Evolutionary conservation across 352 stramenopile species (phyloP).

Genomic region (Pythium vanterpoolii): DNA sequence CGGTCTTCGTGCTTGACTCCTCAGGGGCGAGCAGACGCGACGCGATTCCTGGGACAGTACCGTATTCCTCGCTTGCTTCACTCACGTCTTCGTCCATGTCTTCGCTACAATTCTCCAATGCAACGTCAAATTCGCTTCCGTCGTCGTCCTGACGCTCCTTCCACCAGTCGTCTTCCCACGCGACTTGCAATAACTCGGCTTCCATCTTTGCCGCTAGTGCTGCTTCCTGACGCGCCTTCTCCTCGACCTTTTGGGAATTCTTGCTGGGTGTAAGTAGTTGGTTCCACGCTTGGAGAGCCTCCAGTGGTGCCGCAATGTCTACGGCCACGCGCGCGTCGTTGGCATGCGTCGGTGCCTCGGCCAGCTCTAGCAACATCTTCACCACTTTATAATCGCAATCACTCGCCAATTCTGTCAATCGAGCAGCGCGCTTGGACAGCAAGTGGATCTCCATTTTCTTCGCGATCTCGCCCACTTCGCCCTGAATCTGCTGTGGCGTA

Average conservation of each 20-base stretch:
- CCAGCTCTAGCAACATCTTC: slow-evolving; percentile 61
- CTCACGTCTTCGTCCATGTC: neutral
- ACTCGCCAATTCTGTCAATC: slow-evolving; percentile 30
- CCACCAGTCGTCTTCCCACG: slow-evolving; percentile 66
- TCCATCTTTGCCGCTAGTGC: slow-evolving; percentile 33
- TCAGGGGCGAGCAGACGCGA: slow-evolving; percentile 3
- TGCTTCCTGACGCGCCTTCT: slow-evolving; percentile 19
- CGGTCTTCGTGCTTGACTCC: neutral
- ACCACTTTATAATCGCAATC: slow-evolving; percentile 43
- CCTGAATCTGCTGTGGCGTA: slow-evolving; percentile 42
- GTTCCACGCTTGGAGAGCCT: slow-evolving; percentile 24
- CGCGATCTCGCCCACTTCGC: slow-evolving; percentile 36
- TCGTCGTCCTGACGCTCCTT: slow-evolving; percentile 33
- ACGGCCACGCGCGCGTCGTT: slow-evolving; percentile 34
- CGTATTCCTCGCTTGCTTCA: slow-evolving; percentile 25
- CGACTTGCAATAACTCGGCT: slow-evolving; percentile 58
- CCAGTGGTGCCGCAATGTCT: slow-evolving; percentile 15
- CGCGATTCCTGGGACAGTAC: slow-evolving; percentile 7
- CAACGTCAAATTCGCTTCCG: slow-evolving; percentile 13
- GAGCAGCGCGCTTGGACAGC: slow-evolving; percentile 35
- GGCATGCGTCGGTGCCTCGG: slow-evolving; percentile 38
- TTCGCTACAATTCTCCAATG: slow-evolving; percentile 41
- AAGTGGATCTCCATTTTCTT: slow-evolving; percentile 60
- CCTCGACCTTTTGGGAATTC: slow-evolving; percentile 16
- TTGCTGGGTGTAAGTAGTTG: slow-evolving; percentile 17